Evolutionary conservation across 1,284 basidiomycete species (phyloP), one percentile per base, ranked within the genome.

Genomic region (Exobasidium cylindrosporum): DNA sequence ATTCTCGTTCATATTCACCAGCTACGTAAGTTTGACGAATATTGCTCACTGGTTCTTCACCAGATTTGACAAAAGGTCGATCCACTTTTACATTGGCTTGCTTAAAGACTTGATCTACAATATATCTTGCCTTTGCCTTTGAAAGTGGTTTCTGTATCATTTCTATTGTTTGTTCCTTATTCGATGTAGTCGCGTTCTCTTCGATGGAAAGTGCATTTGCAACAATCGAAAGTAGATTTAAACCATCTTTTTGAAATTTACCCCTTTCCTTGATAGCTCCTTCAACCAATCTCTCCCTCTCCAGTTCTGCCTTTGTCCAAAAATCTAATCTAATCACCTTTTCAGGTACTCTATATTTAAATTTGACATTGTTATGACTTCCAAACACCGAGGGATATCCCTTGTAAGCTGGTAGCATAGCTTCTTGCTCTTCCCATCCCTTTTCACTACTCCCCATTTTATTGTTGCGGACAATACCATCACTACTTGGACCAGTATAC

Each of bases 261-360:
- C 17, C 10, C 7, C 35, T 7, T 17, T 40, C 35, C 35, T 17
- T 40, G 17, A 40, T 40, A 17, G 35, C 35, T 40, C 10, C 35
- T 17, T 40, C 35, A 10, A 17, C 35, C 7, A 40, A 17, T 4
- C 26, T 21, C 26, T 50, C 47, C 26, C 47, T 50, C 47, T 50
- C 47, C 4, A 50, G n/a, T 28, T 50, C 58, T 66, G 69, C 49
- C 55, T 88, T 50, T 50, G 47, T 24, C 94, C 95, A 98, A 75
- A 98, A 98, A 79, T 97, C 95, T 54, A 97, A 85, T 57, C 90
- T 85, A 67, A 98, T 90, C 53, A 93, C 85, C 66, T 88, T 86
- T 80, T 98, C 96, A 1, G 95, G 95, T n/a, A 98, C 88, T n/a
- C 60, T 24, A 40, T 57, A 60, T 28, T 62, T 63, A 24, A 62